Base-by-base conservation (phyloP, 129 eudicot genomes). In the Lactuca sativa region DNA sequence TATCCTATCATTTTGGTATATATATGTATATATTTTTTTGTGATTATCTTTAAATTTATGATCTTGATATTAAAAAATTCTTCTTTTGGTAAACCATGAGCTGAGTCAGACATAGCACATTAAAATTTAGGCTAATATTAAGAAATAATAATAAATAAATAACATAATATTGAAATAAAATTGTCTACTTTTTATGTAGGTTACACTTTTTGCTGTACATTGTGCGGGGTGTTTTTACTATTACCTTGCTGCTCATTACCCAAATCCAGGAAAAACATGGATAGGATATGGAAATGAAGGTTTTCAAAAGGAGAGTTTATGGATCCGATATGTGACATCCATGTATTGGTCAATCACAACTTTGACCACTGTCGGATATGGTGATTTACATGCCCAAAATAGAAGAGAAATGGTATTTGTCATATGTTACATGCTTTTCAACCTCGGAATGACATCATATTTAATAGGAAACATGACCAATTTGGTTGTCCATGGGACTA, bases 401-500 rank as follows among this genome's bases (percentile, higher is more conserved):
- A 77, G 84, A 66, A 77, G 90, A 74, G 98, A 92, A 80, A 92
- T 92, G 98, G 60, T 88, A 51, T 92, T 86, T 68, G 85, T 67
- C 71, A 82, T 86, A 54, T 88, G 91, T 58, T 92, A 86, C 82
- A 92, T 88, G 98, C 95, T 92, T 66, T 92, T 92, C 80, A 92
- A 92, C 73, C 86, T 92, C 16, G 98, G 98, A 17, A 72, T 92
- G 66, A 92, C 90, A 6, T 74, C 98, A 33, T 92, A 92, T 61
- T 64, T 92, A 79, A 92, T 92, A 32, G 96, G 98, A 71, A 92
- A 92, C 74, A 92, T 92, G 98, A 92, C 98, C 72, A 92, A 86
- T 75, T 81, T 92, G 86, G 96, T 92, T 57, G 98, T 89, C 37
- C 95, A 86, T 54, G 95, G 92, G 55, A 92, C 96, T 64, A 84